Base-by-base conservation (phyloP, 371 early-diverging fungal genomes). In the Mortierella sp. region DNA sequence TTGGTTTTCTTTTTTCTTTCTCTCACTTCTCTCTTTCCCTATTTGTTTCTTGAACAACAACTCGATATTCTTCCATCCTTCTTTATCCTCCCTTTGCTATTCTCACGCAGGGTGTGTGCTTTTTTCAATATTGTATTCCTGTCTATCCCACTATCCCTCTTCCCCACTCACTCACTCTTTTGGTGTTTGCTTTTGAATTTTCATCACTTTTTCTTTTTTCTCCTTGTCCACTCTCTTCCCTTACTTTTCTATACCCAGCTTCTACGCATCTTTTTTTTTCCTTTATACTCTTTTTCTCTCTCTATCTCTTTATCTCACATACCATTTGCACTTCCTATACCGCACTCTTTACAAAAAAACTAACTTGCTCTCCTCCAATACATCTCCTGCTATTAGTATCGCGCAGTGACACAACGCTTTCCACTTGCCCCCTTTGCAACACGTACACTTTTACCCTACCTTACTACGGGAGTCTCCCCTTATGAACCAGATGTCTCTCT, bases 401-500 rank as follows among this genome's bases (percentile, higher is more conserved):
- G n/a, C n/a, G n/a, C n/a, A n/a, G n/a, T n/a, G n/a, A n/a, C n/a
- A n/a, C n/a, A n/a, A n/a, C n/a, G 40, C 29, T 47, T 64, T 63
- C 35, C 7, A 34, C 40, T 40, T 29, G n/a, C n/a, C n/a, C 3
- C 47, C n/a, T 45, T 22, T 29, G 19, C 49, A 23, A 49, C 34
- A 22, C 35, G 7, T 7, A 23, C 40, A 42, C 45, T 7, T 22
- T 49, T 37, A 32, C 26, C 53, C 6, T 28, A 22, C 22, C 13
- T 0, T 28, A 17, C 60, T 19, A 47, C n/a, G 17, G 3, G 15
- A 58, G 29, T 28, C 42, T 13, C 29, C 8, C 61, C 35, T 34
- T 31, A 29, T 4, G 22, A 32, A 43, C 32, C 55, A 43, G 23
- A 79, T 79, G 80, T 64, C 80, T 15, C 71, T 70, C 53, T 74